Base-by-base conservation (phyloP, 371 early-diverging fungal genomes). In the Racocetra persica region DNA sequence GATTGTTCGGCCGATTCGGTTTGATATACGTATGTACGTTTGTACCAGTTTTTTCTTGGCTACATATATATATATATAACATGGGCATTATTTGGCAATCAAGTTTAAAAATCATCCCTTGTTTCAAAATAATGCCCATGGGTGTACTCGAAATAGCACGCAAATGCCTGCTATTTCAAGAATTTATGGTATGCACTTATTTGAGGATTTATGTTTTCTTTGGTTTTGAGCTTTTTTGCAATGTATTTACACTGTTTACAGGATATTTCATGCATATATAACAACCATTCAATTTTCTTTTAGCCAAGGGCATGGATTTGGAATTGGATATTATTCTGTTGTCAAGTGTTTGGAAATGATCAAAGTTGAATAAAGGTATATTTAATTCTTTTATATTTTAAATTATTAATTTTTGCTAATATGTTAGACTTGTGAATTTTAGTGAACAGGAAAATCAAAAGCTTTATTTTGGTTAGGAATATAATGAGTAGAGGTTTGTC, bases 241-340 rank as follows among this genome's bases (percentile, higher is more conserved):
- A 45, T 45, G 4, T 10, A 45, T 45, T 10, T 45, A 45, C 10
- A 45, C 45, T 45, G 45, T 45, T 45, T n/a, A 57, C 7, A 57
- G 22, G 57, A 57, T 5, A 18, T 20, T n/a, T 22, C 69, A 38
- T 22, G 84, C 20, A 4, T 93, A 92, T 78, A 83, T 94, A 38
- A 94, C 93, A 1, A 90, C 91, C 5, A 94, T 93, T 2, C 88
- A 89, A 20, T 94, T 89, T 74, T 93, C 94, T 18, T 88, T 92
- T 60, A 84, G 87, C 14, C 85, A 89, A 49, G 95, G 94, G 5
- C 81, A 88, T 59, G 92, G 92, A 57, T 87, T 87, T 66, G 93
- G 91, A 16, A 85, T 91, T 75, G 91, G 91, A 41, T 88, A 88
- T 51, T 90, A 91, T 60, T 86, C 90, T 41, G 81, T 86, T 0